Evolutionary conservation across 1,284 basidiomycete genomes (phyloP), one percentile per base, ranked within the genome.

Genomic region (Cryptococcus sp.): DNA sequence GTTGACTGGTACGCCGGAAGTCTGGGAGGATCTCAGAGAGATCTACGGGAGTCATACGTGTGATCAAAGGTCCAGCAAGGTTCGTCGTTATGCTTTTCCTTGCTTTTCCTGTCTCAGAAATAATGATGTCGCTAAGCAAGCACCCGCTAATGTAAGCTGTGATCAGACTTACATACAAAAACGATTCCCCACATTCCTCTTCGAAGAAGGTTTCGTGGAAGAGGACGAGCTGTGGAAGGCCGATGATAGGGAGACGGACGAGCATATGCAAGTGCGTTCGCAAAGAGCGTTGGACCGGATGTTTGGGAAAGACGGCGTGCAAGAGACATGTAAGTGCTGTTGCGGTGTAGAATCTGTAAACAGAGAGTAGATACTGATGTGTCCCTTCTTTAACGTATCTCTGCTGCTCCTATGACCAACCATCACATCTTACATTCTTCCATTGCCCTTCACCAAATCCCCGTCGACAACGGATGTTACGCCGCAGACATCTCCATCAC

Each of bases 181-280:
- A 0, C 72, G 80, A 1, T 92, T 88, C 65, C 87, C 89, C 0
- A 70, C 76, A 5, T 87, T 88, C 68, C 63, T 52, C 1, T 84
- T 92, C 57, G 89, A 93, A 67, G 71, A 79, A 0, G 83, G 81
- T 0, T 87, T 94, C 60, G 78, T 83, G 0, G 91, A 94, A 69
- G 80, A 85, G 22, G 91, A 93, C 72, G 75, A 82, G 23, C 76
- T 89, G 0, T 92, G 89, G 88, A 80, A 78, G 15, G 64, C 83
- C 0, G 82, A 87, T 54, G 80, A 83, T 50, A 82, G 90, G 37
- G 91, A 95, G 72, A 83, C 83, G 0, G 77, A 82, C 39, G 76
- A 65, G 0, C 83, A 88, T 54, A 80, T 87, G 51, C 81, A 83
- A 43, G 71, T 68, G 17, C 82, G 92, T 37, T 68, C 76, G 83